Evolutionary conservation across 768 basidiomycete genomes (phyloP).

Genomic region (Cystobasidium onofrii): DNA sequence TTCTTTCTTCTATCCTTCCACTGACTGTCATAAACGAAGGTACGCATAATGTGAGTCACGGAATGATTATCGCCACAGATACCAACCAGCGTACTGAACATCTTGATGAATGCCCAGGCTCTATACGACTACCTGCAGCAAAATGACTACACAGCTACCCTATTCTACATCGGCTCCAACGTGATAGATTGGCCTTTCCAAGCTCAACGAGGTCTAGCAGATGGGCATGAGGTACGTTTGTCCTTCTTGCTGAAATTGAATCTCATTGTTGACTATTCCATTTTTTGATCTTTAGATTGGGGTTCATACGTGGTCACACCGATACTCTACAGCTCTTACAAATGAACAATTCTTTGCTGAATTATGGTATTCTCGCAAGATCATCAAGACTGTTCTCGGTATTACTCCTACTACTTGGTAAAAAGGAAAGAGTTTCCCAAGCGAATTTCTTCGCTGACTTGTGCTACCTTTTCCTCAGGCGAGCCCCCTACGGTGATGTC

Average conservation of each 20-base stretch:
- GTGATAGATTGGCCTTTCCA: conserved; percentile 49
- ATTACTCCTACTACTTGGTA: conserved; percentile 53
- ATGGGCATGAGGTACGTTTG: conserved; percentile 44
- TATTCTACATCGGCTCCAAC: conserved; percentile 49
- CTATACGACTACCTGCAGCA: conserved; percentile 46
- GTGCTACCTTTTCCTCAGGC: conserved; percentile 8
- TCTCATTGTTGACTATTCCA: no score
- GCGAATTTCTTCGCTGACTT: not conserved
- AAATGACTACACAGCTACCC: conserved; percentile 46
- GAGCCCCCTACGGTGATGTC: conserved; percentile 39
- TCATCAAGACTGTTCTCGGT: conserved; percentile 40
- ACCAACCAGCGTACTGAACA: not conserved
- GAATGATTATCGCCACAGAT: not conserved
- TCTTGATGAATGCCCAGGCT: conserved; percentile 10
- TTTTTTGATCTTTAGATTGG: conserved; percentile 36
- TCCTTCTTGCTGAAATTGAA: no score
- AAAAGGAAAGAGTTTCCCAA: not conserved
- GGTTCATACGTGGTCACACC: conserved; percentile 46
- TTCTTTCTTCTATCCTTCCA: conserved; percentile 11
- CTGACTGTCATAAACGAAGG: conserved; percentile 3
- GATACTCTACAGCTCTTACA: conserved; percentile 48
- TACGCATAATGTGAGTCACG: conserved; percentile 43
- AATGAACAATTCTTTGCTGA: conserved; percentile 48
- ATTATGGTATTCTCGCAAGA: conserved; percentile 41
- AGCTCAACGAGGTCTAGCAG: conserved; percentile 44